These are phyloP conservation scores for Udeniomyces megalosporus DNA, from an alignment of 768 basidiomycete species.

Conservation along the genomic window DNA sequence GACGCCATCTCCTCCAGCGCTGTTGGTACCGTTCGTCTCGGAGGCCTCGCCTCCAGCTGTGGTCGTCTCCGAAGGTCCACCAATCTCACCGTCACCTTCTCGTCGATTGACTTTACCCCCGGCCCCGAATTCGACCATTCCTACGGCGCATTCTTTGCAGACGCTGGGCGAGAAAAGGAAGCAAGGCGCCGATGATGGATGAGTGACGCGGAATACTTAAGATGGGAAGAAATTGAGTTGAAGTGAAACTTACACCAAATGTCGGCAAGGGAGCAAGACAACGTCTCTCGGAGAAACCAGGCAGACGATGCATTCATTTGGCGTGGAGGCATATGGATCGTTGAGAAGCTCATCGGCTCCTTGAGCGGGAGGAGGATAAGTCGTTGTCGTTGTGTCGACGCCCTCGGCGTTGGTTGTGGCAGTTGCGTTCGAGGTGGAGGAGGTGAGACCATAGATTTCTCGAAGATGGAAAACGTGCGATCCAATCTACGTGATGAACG, in stretches of 20 bases:
- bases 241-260: slow-evolving; percentile 42
- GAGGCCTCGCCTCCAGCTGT: slow-evolving; percentile 20
- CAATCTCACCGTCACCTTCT: slow-evolving; percentile 25
- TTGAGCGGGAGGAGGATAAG: slow-evolving; percentile 26
- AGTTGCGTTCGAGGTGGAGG: slow-evolving; percentile 26
- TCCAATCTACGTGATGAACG: slow-evolving; percentile 47
- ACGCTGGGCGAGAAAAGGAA: slow-evolving; percentile 31
- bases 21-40: not conserved
- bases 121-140: slow-evolving; percentile 95
- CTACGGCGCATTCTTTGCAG: slow-evolving; percentile 84
- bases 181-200: no score
- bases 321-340: slow-evolving; percentile 42
- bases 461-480: slow-evolving; percentile 86
- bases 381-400: slow-evolving; percentile 24
- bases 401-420: slow-evolving; percentile 24
- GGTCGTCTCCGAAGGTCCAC: not conserved
- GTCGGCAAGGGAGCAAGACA: slow-evolving; percentile 79
- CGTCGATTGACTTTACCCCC: slow-evolving; percentile 52
- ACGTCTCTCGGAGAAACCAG: slow-evolving; percentile 77
- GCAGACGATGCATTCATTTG: slow-evolving; percentile 70
- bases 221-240: no score
- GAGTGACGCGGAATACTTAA: no score
- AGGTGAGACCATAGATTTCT: slow-evolving; percentile 81
- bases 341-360: slow-evolving; percentile 34
- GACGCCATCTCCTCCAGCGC: slow-evolving; percentile 24